phyloP scores from a whole-genome alignment of 2,329 filamentous ascomycete genomes.

The Capronia coronata region DNA sequence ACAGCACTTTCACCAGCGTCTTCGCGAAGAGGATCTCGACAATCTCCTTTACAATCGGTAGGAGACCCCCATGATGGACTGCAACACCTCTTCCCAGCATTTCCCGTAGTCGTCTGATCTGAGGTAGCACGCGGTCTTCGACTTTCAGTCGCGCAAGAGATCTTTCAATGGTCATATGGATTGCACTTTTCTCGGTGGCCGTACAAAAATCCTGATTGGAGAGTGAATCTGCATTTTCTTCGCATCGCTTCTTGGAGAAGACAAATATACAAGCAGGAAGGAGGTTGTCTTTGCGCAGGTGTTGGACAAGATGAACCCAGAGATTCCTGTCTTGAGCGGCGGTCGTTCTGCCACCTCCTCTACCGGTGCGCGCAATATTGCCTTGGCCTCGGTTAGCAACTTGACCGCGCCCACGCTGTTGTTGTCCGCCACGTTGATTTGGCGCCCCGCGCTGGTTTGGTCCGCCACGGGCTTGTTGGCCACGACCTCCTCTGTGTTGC shows the following conservation, averaged over 20 bases:
- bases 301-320: constrained; percentile 93
- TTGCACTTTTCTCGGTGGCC: constrained; percentile 87
- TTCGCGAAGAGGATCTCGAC: constrained; percentile 95
- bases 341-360: constrained; percentile 77
- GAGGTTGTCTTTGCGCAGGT: constrained; percentile 76
- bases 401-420: constrained; percentile 48
- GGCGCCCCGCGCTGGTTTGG: constrained; percentile 48
- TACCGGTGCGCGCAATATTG: constrained; percentile 83
- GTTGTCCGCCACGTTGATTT: constrained; percentile 45
- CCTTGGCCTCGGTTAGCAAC: constrained; percentile 58
- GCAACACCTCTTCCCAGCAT: constrained; percentile 82
- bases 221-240: constrained; percentile 92
- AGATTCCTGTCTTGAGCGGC: constrained; percentile 92
- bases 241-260: constrained; percentile 95
- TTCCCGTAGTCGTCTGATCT: constrained; percentile 82
- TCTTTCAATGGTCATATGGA: constrained; percentile 95
- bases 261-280: constrained; percentile 95
- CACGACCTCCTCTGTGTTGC: constrained; percentile 47
- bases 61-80: constrained; percentile 87
- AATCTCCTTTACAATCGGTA: constrained; percentile 96
- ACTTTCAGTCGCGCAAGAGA: constrained; percentile 85
- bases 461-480: constrained; percentile 49
- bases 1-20: constrained; percentile 91
- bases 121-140: constrained; percentile 83
- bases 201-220: constrained; percentile 94